Percentiles rank a stretch among this genome's conserved stretches.
Conservation (phyloP, 179 eudicot genomes). For the Camellia oleifera region DNA sequence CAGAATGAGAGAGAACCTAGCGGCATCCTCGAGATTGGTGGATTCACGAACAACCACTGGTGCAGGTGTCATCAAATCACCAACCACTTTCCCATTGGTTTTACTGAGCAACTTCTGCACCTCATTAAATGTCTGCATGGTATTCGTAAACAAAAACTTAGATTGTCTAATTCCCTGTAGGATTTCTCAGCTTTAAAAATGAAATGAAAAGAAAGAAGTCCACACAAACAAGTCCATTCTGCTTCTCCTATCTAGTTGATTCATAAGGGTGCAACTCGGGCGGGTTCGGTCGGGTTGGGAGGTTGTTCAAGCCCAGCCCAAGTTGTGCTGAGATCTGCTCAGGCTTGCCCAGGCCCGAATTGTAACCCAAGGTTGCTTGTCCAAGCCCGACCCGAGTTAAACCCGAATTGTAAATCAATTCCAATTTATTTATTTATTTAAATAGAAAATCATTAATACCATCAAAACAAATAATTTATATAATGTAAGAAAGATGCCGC, state of each 20-base stretch:
- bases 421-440: no score
- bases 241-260: neutral
- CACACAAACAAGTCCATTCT: neutral
- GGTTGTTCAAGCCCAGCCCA: no score
- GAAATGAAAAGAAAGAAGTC: neutral
- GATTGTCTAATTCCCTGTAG: neutral
- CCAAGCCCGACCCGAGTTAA: no score
- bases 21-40: constrained; percentile 94
- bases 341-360: no score
- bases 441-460: no score
- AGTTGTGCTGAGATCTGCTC: no score
- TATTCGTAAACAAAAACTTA: neutral
- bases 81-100: constrained; percentile 73
- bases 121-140: constrained; percentile 67
- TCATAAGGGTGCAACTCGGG: no score
- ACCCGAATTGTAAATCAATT: no score
- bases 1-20: constrained; percentile 45
- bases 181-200: neutral
- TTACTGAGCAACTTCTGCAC: constrained; percentile 69
- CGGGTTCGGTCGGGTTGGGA: no score
- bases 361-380: no score
- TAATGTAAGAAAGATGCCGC: no score
- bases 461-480: no score
- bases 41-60: constrained; percentile 78
- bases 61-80: constrained; percentile 89